Base-by-base conservation (phyloP, 148 eudicot species). In the Fagopyrum tataricum region DNA sequence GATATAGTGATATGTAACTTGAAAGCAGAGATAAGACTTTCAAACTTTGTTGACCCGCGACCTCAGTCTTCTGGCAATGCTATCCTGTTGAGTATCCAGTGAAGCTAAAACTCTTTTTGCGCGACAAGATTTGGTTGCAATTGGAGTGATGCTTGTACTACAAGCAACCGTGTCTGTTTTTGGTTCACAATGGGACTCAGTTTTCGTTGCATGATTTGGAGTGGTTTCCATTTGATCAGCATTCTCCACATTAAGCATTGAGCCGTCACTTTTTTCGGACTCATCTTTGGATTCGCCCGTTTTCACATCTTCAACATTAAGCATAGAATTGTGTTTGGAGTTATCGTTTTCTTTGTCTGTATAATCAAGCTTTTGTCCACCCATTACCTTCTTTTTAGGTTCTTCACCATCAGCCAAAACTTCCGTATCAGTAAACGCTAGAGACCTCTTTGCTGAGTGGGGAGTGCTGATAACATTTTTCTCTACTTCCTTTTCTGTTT, bases 1-100 rank as follows among this genome's bases (percentile, higher is more conserved):
- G 1, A 64, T 1, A 31, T n/a, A 43, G 20, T n/a, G 1, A 64
- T 31, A 31, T 31, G 37, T 31, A 31, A 31, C 1, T 31, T 31
- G 37, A 1, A 31, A 31, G 37, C 37, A 31, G 37, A 6, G n/a
- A 31, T 26, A 42, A 39, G 37, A 6, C 69, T 64, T 55, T 74
- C 64, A 64, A 4, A 52, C 40, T 64, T 44, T 61, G 17, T 55
- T 56, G 79, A 55, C n/a, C 70, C 79, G 40, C 12, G 40, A 51
- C 79, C 76, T 79, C 74, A 82, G 69, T 66, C 77, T 73, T 74
- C 78, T 40, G 21, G 78, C 81, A 55, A 74, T 64, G 49, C 75
- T 74, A 6, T 77, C 78, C 41, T 66, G 69, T 13, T 40, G 72
- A 9, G 75, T 14, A 67, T 7, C 14, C 21, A 5, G 37, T 0